phyloP scores from a whole-genome alignment of 192 early-diverging fungal species.

The Cladochytrium replicatum region DNA sequence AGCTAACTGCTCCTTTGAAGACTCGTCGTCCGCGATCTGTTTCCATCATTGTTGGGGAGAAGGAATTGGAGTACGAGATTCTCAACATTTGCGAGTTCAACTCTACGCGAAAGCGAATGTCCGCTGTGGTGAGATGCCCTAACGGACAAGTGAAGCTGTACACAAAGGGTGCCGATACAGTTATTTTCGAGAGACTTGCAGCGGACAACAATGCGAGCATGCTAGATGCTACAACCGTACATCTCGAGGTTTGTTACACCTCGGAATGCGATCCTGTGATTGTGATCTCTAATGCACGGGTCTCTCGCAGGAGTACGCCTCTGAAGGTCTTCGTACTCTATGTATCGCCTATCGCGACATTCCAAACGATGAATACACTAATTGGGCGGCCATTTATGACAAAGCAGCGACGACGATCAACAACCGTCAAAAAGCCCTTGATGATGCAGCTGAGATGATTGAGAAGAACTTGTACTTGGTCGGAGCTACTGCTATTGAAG shows the following conservation, averaged over 20 bases:
- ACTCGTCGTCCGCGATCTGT: conserved; percentile 46
- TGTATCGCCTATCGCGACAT: conserved; percentile 93
- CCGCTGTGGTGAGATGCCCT: conserved; percentile 75
- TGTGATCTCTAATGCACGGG: neutral
- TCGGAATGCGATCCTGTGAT: neutral
- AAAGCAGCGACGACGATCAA: conserved; percentile 77
- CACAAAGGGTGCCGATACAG: conserved; percentile 97
- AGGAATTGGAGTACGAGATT: conserved; percentile 73
- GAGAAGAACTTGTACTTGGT: conserved; percentile 86
- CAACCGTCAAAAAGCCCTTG: conserved; percentile 77
- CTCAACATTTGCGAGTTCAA: conserved; percentile 98
- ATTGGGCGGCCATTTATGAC: conserved; percentile 76
- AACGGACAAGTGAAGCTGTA: conserved; percentile 79
- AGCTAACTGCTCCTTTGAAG: conserved; percentile 8
- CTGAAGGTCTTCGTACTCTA: conserved; percentile 89
- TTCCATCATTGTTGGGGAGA: conserved; percentile 25
- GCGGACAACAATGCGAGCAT: conserved; percentile 56
- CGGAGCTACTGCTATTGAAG: conserved; percentile 97
- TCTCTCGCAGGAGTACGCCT: conserved; percentile 66
- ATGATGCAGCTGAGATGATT: conserved; percentile 89
- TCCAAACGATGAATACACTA: conserved; percentile 72
- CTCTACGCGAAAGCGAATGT: conserved; percentile 98
- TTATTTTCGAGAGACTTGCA: conserved; percentile 83
- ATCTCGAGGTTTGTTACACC: conserved; percentile 50
- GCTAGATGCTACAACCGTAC: conserved; percentile 57